These are phyloP conservation scores for Clonostachys chloroleuca DNA, from an alignment of 2,329 filamentous ascomycete genomes.

Conservation along the genomic window DNA sequence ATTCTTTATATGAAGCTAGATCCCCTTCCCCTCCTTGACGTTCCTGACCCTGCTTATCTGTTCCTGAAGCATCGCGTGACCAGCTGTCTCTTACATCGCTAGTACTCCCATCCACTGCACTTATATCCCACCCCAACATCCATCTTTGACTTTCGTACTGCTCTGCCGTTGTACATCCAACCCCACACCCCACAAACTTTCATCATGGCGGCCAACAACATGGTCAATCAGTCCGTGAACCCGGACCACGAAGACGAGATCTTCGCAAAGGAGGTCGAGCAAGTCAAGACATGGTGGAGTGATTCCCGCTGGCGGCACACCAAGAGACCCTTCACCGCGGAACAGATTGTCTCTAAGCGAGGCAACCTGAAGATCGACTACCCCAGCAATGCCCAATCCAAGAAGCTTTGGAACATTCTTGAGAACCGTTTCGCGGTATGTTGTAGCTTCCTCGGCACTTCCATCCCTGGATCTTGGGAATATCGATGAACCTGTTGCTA, in stretches of 20 bases:
- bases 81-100: not conserved
- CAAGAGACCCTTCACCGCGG: slow-evolving; percentile 87
- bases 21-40: not conserved
- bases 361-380: slow-evolving; percentile 89
- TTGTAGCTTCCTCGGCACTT: not conserved
- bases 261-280: slow-evolving; percentile 78
- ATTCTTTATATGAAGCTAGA: too few relatives aligned
- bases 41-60: not conserved
- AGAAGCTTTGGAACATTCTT: slow-evolving; percentile 92
- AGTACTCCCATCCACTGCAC: not conserved
- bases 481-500: not conserved
- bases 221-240: slow-evolving; percentile 53
- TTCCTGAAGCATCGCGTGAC: not conserved
- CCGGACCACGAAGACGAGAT: slow-evolving; percentile 56
- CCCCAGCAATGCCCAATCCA: slow-evolving; percentile 80
- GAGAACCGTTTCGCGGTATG: slow-evolving; percentile 80
- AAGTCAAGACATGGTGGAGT: slow-evolving; percentile 91
- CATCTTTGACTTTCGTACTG: not conserved
- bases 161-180: not conserved
- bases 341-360: slow-evolving; percentile 95
- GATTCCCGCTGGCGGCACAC: slow-evolving; percentile 91
- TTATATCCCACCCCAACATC: not conserved
- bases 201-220: slow-evolving; percentile 58
- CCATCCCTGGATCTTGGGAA: not conserved
- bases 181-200: not conserved